Evolutionary conservation across 768 basidiomycete genomes (phyloP).

Genomic region (Daedaleopsis sinensis): DNA sequence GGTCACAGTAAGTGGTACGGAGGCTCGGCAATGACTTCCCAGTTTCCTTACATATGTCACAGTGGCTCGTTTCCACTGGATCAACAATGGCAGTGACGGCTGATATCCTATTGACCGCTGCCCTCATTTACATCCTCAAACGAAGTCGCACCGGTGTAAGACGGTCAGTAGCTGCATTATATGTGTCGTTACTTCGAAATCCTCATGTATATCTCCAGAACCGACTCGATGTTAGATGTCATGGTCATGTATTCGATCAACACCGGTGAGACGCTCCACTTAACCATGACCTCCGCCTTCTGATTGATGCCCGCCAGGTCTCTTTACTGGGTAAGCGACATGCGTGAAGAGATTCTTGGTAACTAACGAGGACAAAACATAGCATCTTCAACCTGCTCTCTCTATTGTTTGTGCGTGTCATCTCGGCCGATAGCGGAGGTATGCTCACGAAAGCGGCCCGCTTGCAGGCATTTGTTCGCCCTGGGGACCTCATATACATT

Average conservation of each 20-base stretch:
- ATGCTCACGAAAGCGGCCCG: no score
- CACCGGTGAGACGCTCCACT: constrained; percentile 2
- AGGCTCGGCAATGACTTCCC: no score
- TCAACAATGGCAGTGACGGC: not conserved
- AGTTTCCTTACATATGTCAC: no score
- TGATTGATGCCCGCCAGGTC: no score
- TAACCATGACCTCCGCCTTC: no score
- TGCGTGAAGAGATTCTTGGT: no score
- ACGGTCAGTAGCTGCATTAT: no score
- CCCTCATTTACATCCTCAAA: not conserved
- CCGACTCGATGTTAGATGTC: constrained; percentile 4
- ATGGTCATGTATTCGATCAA: constrained; percentile 7
- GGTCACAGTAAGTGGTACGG: constrained; percentile 5
- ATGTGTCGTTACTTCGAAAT: no score
- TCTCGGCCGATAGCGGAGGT: no score
- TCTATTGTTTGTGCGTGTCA: not conserved
- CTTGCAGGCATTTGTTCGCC: constrained; percentile 1
- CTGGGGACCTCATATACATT: constrained; percentile 3
- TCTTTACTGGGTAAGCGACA: constrained; percentile 1
- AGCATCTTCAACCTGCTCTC: constrained; percentile 5
- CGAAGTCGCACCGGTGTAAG: constrained; percentile 8
- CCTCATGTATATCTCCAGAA: not conserved
- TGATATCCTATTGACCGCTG: constrained; percentile 1
- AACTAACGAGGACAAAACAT: not conserved
- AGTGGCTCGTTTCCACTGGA: constrained; percentile 4